phyloP scores from a whole-genome alignment of 116 monocot species.

The Papilionanthe hybrid region DNA sequence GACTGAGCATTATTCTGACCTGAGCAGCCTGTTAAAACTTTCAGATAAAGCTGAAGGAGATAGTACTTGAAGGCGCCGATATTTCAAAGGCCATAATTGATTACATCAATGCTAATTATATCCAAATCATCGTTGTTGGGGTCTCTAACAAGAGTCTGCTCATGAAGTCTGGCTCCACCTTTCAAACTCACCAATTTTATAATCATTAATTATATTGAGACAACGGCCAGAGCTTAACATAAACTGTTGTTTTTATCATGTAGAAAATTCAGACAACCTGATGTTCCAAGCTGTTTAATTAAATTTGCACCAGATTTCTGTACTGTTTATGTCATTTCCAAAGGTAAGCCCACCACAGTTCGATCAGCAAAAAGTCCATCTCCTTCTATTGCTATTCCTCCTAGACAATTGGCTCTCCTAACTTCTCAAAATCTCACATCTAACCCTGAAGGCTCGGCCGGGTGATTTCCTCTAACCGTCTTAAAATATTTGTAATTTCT shows the following conservation, averaged over 20 bases:
- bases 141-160: conserved; percentile 50
- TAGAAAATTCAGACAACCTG: conserved; percentile 79
- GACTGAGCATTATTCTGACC: neutral
- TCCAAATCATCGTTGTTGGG: conserved; percentile 56
- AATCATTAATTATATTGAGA: neutral
- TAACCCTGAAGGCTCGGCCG: conserved; percentile 34
- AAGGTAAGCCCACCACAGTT: conserved; percentile 48
- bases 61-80: conserved; percentile 48
- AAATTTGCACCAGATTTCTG: conserved; percentile 78
- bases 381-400: conserved; percentile 27
- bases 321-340: conserved; percentile 68
- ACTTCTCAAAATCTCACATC: conserved; percentile 1
- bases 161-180: conserved; percentile 37
- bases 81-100: conserved; percentile 45
- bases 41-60: conserved; percentile 51
- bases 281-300: conserved; percentile 54
- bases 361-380: conserved; percentile 44
- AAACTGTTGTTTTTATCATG: conserved; percentile 10
- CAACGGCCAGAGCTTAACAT: neutral
- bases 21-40: neutral
- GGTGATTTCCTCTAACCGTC: conserved; percentile 22
- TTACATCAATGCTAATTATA: conserved; percentile 31
- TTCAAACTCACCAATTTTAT: neutral
- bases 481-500: too few relatives aligned
- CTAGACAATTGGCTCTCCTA: conserved; percentile 12